phyloP scores from a whole-genome alignment of 345 rosid species.

The Carallia brachiata region DNA sequence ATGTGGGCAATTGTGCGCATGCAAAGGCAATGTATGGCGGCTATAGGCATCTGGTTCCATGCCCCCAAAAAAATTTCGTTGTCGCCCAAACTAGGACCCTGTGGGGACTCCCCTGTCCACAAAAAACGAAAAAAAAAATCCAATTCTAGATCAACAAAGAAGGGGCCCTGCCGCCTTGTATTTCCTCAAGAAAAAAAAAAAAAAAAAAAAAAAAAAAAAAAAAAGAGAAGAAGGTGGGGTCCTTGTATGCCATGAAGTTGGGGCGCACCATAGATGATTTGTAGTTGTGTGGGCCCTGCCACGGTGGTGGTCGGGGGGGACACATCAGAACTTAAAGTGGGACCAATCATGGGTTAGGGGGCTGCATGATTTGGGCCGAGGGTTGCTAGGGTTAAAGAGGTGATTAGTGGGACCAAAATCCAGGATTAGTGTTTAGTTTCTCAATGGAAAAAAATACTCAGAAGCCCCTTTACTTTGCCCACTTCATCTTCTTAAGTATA shows the following conservation, averaged over 20 bases:
- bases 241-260: conserved; percentile 40
- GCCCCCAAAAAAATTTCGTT: conserved; percentile 30
- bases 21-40: conserved; percentile 56
- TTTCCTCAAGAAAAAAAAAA: too few species aligned
- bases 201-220: too few species aligned
- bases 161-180: too few species aligned
- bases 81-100: conserved; percentile 27
- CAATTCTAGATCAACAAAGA: conserved; percentile 18
- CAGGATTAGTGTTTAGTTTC: conserved; percentile 10
- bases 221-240: conserved; percentile 17
- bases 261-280: conserved; percentile 55
- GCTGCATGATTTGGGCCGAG: conserved; percentile 30
- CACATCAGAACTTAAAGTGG: conserved; percentile 31
- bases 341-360: conserved; percentile 31
- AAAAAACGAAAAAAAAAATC: neutral
- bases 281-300: conserved; percentile 44
- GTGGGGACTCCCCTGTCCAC: conserved; percentile 51
- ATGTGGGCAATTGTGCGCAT: conserved; percentile 48
- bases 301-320: conserved; percentile 54
- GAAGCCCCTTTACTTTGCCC: neutral
- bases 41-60: conserved; percentile 39
- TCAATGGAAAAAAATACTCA: neutral
- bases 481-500: neutral
- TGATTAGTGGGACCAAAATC: conserved; percentile 24
- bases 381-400: conserved; percentile 9